Percentiles rank a stretch among this genome's conserved stretches.
Conservation (phyloP, 352 stramenopile genomes). For the Pythium graminicola region DNA sequence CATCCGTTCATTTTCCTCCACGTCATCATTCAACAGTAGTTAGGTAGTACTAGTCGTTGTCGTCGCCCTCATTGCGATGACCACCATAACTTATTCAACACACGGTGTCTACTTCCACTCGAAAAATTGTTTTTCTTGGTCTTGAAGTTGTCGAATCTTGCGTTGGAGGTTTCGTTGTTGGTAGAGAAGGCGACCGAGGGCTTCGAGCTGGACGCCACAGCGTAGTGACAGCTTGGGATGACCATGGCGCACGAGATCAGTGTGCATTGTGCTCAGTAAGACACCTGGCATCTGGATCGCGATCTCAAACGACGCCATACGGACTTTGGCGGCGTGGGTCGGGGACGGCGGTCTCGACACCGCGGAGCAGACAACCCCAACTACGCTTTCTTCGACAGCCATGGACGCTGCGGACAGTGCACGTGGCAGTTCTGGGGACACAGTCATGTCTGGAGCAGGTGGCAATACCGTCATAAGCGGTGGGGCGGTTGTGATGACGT, state of each 20-base stretch:
- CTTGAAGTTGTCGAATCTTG: constrained; percentile 34
- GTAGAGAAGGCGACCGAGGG: constrained; percentile 38
- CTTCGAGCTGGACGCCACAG: constrained; percentile 40
- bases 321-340: constrained; percentile 9
- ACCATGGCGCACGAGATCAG: constrained; percentile 38
- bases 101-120: constrained; percentile 25
- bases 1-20: constrained; percentile 7
- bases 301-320: constrained; percentile 61
- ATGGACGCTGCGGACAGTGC: too few species aligned
- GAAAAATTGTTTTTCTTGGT: constrained; percentile 43
- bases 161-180: constrained; percentile 33
- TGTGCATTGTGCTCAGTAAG: constrained; percentile 33
- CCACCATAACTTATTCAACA: constrained; percentile 21
- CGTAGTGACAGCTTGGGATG: constrained; percentile 48
- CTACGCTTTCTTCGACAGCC: too few species aligned
- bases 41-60: constrained; percentile 8
- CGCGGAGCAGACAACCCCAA: too few species aligned
- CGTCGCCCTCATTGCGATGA: not conserved
- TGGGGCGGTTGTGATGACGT: constrained; percentile 39
- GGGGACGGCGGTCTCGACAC: not conserved
- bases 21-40: not conserved
- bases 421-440: not conserved
- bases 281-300: constrained; percentile 53
- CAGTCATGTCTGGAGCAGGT: constrained; percentile 1
- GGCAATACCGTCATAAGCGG: constrained; percentile 3